These are phyloP conservation scores for Capsicum baccatum DNA, from an alignment of 257 asterid genomes.

Conservation along the genomic window DNA sequence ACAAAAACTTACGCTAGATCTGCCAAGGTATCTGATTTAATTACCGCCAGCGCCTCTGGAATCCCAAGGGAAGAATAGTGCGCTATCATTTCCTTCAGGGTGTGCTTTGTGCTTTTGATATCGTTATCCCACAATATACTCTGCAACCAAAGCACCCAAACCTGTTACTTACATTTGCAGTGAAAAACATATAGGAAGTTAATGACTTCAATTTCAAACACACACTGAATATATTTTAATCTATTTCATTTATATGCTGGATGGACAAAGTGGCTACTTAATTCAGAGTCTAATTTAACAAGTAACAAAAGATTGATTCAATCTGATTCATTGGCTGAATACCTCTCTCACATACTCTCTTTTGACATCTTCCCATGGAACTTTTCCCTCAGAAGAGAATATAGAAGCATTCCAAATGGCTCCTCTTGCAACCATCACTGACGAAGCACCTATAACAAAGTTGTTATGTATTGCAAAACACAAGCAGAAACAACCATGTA, in stretches of 20 bases:
- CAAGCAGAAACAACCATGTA: constrained; percentile 15
- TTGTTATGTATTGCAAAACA: constrained; percentile 21
- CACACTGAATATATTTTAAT: not conserved
- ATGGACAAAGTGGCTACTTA: constrained; percentile 2
- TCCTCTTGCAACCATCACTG: constrained; percentile 97
- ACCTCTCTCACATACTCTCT: constrained; percentile 86
- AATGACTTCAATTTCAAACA: not conserved
- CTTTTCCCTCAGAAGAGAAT: constrained; percentile 73
- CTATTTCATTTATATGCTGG: not conserved
- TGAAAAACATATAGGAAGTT: not conserved
- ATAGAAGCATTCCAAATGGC: constrained; percentile 98
- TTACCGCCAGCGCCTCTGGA: constrained; percentile 80
- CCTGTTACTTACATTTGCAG: constrained; percentile 33
- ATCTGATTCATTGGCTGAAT: constrained; percentile 29
- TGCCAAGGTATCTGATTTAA: constrained; percentile 63
- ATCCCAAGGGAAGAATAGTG: constrained; percentile 78
- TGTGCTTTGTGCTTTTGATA: constrained; percentile 77
- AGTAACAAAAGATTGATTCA: not conserved
- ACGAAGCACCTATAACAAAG: constrained; percentile 75
- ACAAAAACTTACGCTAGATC: constrained; percentile 83
- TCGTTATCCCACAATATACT: constrained; percentile 96
- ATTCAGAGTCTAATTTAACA: not conserved
- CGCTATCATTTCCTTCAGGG: constrained; percentile 86
- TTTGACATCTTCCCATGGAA: constrained; percentile 82
- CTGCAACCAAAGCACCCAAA: constrained; percentile 49